Percentiles rank a stretch among this genome's conserved stretches.
These are phyloP conservation scores for Apiospora saccharicola DNA, from an alignment of 2,329 filamentous ascomycete species.

Conservation along the genomic window DNA sequence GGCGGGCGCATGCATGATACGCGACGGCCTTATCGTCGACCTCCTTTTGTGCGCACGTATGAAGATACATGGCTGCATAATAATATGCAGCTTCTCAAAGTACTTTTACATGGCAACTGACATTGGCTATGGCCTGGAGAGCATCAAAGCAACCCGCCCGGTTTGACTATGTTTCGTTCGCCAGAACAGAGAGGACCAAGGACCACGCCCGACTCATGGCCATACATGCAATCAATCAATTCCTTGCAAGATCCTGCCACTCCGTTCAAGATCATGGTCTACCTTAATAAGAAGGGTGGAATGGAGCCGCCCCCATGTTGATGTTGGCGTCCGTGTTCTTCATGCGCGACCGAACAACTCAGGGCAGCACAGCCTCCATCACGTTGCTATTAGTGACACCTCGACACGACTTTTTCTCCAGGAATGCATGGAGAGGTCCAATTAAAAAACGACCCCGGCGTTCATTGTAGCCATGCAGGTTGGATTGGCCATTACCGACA, in stretches of 20 bases:
- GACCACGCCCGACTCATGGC: slow-evolving; percentile 1
- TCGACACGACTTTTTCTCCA: slow-evolving; percentile 15
- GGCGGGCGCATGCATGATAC: background rate
- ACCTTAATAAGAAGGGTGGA: slow-evolving; percentile 6
- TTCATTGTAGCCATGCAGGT: slow-evolving; percentile 7
- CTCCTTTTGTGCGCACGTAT: background rate
- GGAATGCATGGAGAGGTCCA: slow-evolving; percentile 18
- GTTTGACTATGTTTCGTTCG: background rate
- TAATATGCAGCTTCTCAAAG: background rate
- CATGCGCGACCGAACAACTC: slow-evolving; percentile 9
- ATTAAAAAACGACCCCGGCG: slow-evolving; percentile 5
- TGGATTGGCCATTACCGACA: slow-evolving; percentile 13
- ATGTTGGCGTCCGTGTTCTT: slow-evolving; percentile 15
- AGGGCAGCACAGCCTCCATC: slow-evolving; percentile 19
- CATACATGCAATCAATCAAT: background rate
- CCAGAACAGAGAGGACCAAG: background rate
- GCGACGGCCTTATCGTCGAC: background rate
- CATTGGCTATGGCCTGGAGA: background rate
- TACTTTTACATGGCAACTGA: background rate
- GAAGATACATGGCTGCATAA: background rate
- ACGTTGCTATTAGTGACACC: slow-evolving; percentile 12
- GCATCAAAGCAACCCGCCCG: background rate
- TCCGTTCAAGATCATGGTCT: slow-evolving; percentile 7
- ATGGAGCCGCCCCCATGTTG: slow-evolving; percentile 2
- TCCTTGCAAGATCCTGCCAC: slow-evolving; percentile 16